phyloP scores from a whole-genome alignment of 768 basidiomycete genomes.

The Macrolepiota fuliginosa region DNA sequence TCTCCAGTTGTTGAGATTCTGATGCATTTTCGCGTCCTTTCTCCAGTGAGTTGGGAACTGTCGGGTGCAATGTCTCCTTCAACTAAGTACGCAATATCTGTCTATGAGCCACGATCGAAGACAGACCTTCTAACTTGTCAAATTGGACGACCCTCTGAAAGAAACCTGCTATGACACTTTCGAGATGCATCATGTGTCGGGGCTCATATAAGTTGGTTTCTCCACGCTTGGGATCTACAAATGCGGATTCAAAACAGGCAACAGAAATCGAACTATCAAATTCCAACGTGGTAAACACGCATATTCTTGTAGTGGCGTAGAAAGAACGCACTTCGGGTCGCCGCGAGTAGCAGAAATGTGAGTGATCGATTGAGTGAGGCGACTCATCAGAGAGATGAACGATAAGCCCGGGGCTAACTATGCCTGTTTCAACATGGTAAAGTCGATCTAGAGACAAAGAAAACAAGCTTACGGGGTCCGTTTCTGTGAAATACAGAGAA shows the following conservation, averaged over 20 bases:
- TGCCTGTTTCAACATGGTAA: not conserved
- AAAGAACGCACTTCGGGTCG: not conserved
- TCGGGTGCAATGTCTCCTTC: not conserved
- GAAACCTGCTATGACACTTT: not conserved
- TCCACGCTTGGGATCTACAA: not conserved
- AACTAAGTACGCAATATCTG: not conserved
- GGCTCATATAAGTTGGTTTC: not conserved
- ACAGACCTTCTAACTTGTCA: not conserved
- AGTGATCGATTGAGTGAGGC: constrained; percentile 1
- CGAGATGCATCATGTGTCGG: not conserved
- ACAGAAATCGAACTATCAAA: not conserved
- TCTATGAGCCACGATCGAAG: not conserved
- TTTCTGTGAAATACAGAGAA: constrained; percentile 47
- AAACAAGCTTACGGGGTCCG: constrained; percentile 5
- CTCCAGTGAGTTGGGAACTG: too few relatives aligned
- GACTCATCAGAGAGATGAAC: constrained; percentile 6
- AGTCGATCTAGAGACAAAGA: constrained; percentile 7
- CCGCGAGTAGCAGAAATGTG: not conserved
- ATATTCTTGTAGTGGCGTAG: too few relatives aligned
- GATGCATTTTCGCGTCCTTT: not conserved
- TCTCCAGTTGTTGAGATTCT: not conserved
- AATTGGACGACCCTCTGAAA: constrained; percentile 5
- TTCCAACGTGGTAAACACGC: not conserved
- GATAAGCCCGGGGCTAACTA: not conserved
- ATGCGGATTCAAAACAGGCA: constrained; percentile 8